Evolutionary conservation across 2,329 filamentous ascomycete genomes (phyloP), one percentile per base, ranked within the genome.

Genomic region (Neonectria coccinea): DNA sequence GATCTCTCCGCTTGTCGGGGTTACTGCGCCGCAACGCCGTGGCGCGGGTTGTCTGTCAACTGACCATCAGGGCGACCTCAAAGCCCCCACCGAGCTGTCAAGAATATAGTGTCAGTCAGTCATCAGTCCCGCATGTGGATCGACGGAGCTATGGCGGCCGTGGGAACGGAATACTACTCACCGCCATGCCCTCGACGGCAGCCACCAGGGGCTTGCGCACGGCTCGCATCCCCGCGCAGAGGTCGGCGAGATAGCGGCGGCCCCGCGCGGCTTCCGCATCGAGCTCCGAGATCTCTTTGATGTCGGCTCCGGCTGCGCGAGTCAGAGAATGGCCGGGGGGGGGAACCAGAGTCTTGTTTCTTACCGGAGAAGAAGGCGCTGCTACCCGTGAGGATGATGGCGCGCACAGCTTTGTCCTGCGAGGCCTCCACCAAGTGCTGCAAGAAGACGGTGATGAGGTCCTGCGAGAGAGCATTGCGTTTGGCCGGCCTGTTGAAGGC

Each of bases 381-480:
- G 39, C 73, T 75, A 12, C 80, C 79, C 4, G 79, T 79, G 42
- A 82, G 61, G 48, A 82, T 72, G n/a, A 81, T 75, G 25, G 72
- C 79, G 52, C 79, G 74, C 47, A 81, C 73, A 6, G 53, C 65
- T 47, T 70, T 42, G 33, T 75, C 72, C 22, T 31, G 69, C 42
- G 70, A 70, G 27, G 65, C 73, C 36, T 45, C 66, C 56, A 42
- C 60, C 29, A 77, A 68, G 47, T 69, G 72, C 39, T 65, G 71
- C 18, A 80, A 72, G 14, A 86, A 74, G 47, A 85, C 79, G 66
- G 75, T 70, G 68, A 86, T 84, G 79, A 87, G 82, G 47, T 74
- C 74, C 61, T 81, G 78, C 1, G 85, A 87, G 67, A 88, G 82
- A 20, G 87, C 86, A 79, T 89, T 89, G 67, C 85, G 81, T 71